These are phyloP conservation scores for Talaromyces sp. DNA, from an alignment of 2,329 filamentous ascomycete species.

Conservation along the genomic window DNA sequence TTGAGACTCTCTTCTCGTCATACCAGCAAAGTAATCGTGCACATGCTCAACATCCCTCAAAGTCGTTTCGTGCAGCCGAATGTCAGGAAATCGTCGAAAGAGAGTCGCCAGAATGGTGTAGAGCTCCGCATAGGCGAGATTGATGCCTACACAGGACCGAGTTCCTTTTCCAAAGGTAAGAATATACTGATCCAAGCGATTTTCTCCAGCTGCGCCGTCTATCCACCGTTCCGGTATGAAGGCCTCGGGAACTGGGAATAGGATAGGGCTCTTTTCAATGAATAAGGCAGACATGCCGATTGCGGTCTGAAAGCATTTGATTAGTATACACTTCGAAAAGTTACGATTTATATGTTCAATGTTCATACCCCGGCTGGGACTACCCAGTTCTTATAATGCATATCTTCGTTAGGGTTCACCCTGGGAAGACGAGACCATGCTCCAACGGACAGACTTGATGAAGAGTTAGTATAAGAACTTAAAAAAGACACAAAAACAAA, in stretches of 20 bases:
- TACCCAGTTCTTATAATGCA: constrained; percentile 21
- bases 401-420: constrained; percentile 6
- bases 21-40: constrained; percentile 13
- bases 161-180: constrained; percentile 17
- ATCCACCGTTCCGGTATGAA: constrained; percentile 29
- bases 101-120: constrained; percentile 15
- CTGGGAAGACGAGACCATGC: constrained; percentile 11
- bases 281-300: constrained; percentile 12
- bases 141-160: constrained; percentile 23
- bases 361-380: constrained; percentile 15
- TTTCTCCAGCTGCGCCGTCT: not conserved
- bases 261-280: constrained; percentile 11
- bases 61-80: constrained; percentile 16
- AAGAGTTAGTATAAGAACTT: constrained; percentile 21
- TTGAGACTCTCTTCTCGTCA: constrained; percentile 3
- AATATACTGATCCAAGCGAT: constrained; percentile 12
- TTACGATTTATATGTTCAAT: not conserved
- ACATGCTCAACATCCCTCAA: constrained; percentile 14
- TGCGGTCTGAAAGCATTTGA: not conserved
- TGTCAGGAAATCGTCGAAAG: constrained; percentile 9
- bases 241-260: constrained; percentile 17
- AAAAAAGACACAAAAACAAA: not conserved
- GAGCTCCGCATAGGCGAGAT: constrained; percentile 23
- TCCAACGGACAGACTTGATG: constrained; percentile 7
- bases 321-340: not conserved